Base-by-base conservation (phyloP, 257 asterid genomes). In the Solanum tacnaense region DNA sequence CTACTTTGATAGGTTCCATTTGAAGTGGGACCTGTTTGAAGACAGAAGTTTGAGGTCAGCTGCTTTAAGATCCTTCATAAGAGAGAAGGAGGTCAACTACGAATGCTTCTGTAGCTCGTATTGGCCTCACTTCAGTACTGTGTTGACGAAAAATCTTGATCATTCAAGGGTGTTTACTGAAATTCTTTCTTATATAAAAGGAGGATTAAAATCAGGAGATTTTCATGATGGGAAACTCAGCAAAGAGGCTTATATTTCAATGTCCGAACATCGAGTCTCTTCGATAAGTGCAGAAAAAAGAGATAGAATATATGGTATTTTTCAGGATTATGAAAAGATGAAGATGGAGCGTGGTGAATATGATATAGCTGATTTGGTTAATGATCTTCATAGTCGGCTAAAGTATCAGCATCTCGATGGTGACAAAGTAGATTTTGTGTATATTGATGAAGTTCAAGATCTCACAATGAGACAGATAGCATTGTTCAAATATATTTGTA, bases 391-490 rank as follows among this genome's bases (percentile, higher is more conserved):
- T 83, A 52, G 49, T 84, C 90, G 98, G 41, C 92, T 95, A 9
- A 87, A 82, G 46, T 87, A 84, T 31, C 91, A 83, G 36, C 82
- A 70, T 34, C 71, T 93, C 34, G 81, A 75, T 0, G 92, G 98
- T 62, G 95, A 93, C 86, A 94, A 94, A 86, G 92, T 95, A 92
- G 96, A 95, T 87, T 95, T 92, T 88, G 96, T 95, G 5, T 95
- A 94, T 88, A 88, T 95, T 87, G 96, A 95, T 87, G 98, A 95
- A 90, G 96, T 95, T 5, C 98, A 94, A 70, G 98, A 95, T 78
- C 94, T 95, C 9, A 92, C 91, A 7, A 92, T 93, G 94, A 89
- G 91, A 29, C 98, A 95, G 58, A 88, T 94, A 32, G 89, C 95
- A 5, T 95, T 95, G 34, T 94, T 93, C 89, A 87, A 91, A 85